Base-by-base conservation (phyloP, 2,329 filamentous ascomycete genomes). In the Plectosphaerella plurivora region DNA sequence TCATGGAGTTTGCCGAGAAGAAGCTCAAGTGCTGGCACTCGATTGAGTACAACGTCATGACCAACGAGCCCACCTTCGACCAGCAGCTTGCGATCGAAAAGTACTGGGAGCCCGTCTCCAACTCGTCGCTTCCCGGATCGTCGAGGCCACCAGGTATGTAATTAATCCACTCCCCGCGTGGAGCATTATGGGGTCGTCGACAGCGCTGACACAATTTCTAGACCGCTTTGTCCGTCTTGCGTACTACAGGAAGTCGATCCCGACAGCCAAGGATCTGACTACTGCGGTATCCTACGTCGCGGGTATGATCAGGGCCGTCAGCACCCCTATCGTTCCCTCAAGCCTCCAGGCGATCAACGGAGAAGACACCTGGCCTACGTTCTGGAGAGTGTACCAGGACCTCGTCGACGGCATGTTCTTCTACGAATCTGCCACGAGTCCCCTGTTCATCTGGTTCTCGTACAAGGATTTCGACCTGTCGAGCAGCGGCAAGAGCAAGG, bases 231-330 rank as follows among this genome's bases (percentile, higher is more conserved):
- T 33, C 28, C 28, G 28, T 12, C 28, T 33, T 12, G 8, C 28
- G 28, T 8, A 33, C 28, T 33, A 33, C 28, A 33, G 28, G 28
- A 33, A 8, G 28, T 33, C 8, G 8, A 33, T 33, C 11, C 28
- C 12, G 4, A 33, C 33, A 8, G 46, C 55, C 11, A 15, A n/a
- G 3, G 49, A 54, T 36, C 16, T 50, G 11, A 50, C 44, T n/a
- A 51, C 51, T 3, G 57, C 58, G 33, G n/a, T 58, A 10, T 49
- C 50, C 36, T 51, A 50, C 45, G 47, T 47, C 9, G 55, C 54
- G 11, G 56, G 54, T 28, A 59, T 59, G 59, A 55, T 60, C 46
- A 54, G 57, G 22, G 51, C 50, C 33, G 51, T 60, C 28, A 58
- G 56, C 47, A 53, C 45, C 18, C 57, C 58, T 12, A 52, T 55